phyloP scores from a whole-genome alignment of 1,284 basidiomycete genomes.

The Sporisorium exsertum region DNA sequence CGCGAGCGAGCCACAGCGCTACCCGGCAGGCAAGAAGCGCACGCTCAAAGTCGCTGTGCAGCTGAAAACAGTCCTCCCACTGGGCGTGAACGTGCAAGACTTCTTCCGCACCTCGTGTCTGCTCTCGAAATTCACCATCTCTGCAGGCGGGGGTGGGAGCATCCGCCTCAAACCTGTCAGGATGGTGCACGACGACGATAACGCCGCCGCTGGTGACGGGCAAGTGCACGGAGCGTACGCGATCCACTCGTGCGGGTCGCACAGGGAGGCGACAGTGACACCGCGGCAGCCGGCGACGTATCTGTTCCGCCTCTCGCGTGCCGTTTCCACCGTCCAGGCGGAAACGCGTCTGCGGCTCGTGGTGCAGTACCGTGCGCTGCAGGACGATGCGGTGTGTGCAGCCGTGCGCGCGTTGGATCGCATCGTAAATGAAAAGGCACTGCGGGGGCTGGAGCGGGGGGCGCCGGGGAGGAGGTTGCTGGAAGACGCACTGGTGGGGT shows the following conservation, averaged over 20 bases:
- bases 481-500: slow-evolving; percentile 24
- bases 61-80: slow-evolving; percentile 52
- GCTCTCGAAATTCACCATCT: slow-evolving; percentile 62
- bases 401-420: slow-evolving; percentile 15
- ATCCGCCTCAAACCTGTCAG: slow-evolving; percentile 39
- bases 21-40: slow-evolving; percentile 23
- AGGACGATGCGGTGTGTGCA: slow-evolving; percentile 47
- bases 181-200: slow-evolving; percentile 27
- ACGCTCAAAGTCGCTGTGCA: slow-evolving; percentile 17
- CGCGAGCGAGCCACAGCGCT: background rate
- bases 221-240: slow-evolving; percentile 1
- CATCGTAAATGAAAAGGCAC: background rate
- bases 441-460: slow-evolving; percentile 3
- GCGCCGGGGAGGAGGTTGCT: slow-evolving; percentile 18
- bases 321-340: no score
- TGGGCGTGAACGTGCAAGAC: slow-evolving; percentile 69
- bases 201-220: no score
- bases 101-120: slow-evolving; percentile 59
- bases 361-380: slow-evolving; percentile 50
- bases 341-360: slow-evolving; percentile 34
- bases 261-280: slow-evolving; percentile 39
- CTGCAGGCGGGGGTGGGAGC: slow-evolving; percentile 37
- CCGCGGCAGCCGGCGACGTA: slow-evolving; percentile 58
- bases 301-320: slow-evolving; percentile 51
- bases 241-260: slow-evolving; percentile 14